Percentiles rank a stretch among this genome's conserved stretches.
These are phyloP conservation scores for Oryza australiensis DNA, from an alignment of 176 grass and related monocot genomes.

Conservation along the genomic window DNA sequence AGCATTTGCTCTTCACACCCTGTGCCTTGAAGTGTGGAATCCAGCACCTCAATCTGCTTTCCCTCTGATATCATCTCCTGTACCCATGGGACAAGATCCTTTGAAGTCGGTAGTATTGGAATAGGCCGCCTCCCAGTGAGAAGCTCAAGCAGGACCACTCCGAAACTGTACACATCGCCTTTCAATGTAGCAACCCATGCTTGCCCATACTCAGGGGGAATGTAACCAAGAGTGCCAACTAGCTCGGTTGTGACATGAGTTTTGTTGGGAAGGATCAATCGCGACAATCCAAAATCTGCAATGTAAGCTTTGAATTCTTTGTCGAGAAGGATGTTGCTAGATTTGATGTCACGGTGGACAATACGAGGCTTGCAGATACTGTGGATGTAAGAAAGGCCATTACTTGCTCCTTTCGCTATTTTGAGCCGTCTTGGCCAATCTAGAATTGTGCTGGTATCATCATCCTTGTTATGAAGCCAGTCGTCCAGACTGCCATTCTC, in stretches of 20 bases:
- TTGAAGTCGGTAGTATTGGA: constrained; percentile 1
- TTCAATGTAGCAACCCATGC: constrained; percentile 58
- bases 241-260: constrained; percentile 79
- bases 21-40: constrained; percentile 28
- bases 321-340: constrained; percentile 61
- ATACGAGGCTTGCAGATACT: constrained; percentile 60
- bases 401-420: constrained; percentile 48
- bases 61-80: constrained; percentile 20
- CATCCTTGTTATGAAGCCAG: constrained; percentile 62
- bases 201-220: constrained; percentile 77
- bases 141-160: constrained; percentile 60
- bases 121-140: constrained; percentile 50
- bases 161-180: constrained; percentile 64
- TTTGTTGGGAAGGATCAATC: constrained; percentile 56
- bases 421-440: constrained; percentile 49
- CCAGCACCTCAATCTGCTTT: constrained; percentile 42
- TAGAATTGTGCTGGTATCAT: constrained; percentile 32
- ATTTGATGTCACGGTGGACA: constrained; percentile 70
- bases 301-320: constrained; percentile 59
- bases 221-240: constrained; percentile 75
- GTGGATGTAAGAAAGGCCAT: constrained; percentile 60
- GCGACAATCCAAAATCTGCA: constrained; percentile 62
- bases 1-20: constrained; percentile 61
- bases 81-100: constrained; percentile 62
- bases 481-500: constrained; percentile 65